Conservation (phyloP, 257 asterid species). For the Nicotiana obtusifolia region DNA sequence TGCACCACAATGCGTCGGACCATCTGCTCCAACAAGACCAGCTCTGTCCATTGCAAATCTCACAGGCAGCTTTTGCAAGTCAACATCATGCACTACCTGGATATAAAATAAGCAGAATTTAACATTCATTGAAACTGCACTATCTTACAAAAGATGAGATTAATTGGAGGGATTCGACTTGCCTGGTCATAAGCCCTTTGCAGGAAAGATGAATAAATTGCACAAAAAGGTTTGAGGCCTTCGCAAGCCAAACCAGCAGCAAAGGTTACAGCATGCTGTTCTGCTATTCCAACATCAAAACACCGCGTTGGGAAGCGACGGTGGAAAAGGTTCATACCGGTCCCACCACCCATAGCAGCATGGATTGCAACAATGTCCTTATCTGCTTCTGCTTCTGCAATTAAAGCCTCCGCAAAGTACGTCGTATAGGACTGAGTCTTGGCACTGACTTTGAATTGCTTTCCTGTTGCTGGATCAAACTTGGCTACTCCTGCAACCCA, state of each 20-base stretch:
- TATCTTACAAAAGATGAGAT: not conserved
- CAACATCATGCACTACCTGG: slow-evolving; percentile 95
- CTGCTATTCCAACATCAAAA: slow-evolving; percentile 94
- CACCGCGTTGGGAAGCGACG: slow-evolving; percentile 82
- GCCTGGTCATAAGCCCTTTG: slow-evolving; percentile 97
- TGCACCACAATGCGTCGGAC: slow-evolving; percentile 94
- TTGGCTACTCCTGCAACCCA: slow-evolving; percentile 61
- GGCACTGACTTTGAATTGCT: slow-evolving; percentile 70
- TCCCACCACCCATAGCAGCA: slow-evolving; percentile 99
- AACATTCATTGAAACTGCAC: not conserved
- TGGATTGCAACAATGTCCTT: slow-evolving; percentile 83
- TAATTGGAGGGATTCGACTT: slow-evolving; percentile 5
- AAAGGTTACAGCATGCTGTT: slow-evolving; percentile 95
- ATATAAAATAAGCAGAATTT: not conserved
- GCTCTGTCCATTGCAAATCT: slow-evolving; percentile 97
- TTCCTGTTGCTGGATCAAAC: slow-evolving; percentile 94
- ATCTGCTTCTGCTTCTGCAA: slow-evolving; percentile 88
- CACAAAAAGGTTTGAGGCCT: slow-evolving; percentile 88
- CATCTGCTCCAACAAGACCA: slow-evolving; percentile 95
- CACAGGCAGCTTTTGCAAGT: slow-evolving; percentile 93
- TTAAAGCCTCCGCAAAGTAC: slow-evolving; percentile 89
- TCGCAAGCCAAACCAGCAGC: slow-evolving; percentile 98
- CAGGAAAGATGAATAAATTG: slow-evolving; percentile 86
- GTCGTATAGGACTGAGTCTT: slow-evolving; percentile 84
- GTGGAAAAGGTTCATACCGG: slow-evolving; percentile 82